Percentiles rank a stretch among this genome's conserved stretches.
These are phyloP conservation scores for Mycocentrospora acerina DNA, from an alignment of 2,329 filamentous ascomycete species.

Conservation along the genomic window DNA sequence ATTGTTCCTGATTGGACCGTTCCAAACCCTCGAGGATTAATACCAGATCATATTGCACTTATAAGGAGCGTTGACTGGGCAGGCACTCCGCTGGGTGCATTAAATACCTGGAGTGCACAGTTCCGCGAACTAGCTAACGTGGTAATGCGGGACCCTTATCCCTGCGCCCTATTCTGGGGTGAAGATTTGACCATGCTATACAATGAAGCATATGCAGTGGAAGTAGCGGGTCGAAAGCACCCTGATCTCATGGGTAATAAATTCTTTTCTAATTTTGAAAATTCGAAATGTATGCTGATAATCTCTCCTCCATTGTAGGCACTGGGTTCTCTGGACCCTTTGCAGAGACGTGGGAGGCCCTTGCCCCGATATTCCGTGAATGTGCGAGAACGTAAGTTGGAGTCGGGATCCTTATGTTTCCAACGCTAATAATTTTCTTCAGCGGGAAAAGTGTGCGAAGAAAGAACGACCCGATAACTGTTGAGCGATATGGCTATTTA, in stretches of 20 bases:
- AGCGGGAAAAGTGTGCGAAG: constrained; percentile 25
- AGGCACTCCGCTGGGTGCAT: constrained; percentile 50
- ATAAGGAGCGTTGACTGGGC: constrained; percentile 52
- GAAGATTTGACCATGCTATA: constrained; percentile 42
- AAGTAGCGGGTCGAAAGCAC: constrained; percentile 30
- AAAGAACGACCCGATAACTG: constrained; percentile 32
- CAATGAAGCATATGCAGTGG: constrained; percentile 43
- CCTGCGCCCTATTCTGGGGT: constrained; percentile 47
- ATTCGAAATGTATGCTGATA: too few species aligned
- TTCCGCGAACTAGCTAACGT: constrained; percentile 47
- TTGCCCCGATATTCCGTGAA: constrained; percentile 35
- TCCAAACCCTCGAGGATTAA: constrained; percentile 20
- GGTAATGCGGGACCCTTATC: constrained; percentile 33
- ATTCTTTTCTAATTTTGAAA: too few species aligned
- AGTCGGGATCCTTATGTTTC: too few species aligned
- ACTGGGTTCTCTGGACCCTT: constrained; percentile 38
- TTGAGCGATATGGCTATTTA: constrained; percentile 30
- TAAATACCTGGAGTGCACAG: constrained; percentile 50
- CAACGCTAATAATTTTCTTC: too few species aligned
- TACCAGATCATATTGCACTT: constrained; percentile 35
- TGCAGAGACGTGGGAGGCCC: constrained; percentile 42
- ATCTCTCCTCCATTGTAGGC: too few species aligned
- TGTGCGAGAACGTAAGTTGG: constrained; percentile 23
- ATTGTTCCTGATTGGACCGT: constrained; percentile 32
- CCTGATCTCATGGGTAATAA: constrained; percentile 37